A percentile compares a stretch with the other conserved stretches of the same genome.
Conservation (phyloP, 352 stramenopile genomes). For the Thraustochytrium striatum region DNA sequence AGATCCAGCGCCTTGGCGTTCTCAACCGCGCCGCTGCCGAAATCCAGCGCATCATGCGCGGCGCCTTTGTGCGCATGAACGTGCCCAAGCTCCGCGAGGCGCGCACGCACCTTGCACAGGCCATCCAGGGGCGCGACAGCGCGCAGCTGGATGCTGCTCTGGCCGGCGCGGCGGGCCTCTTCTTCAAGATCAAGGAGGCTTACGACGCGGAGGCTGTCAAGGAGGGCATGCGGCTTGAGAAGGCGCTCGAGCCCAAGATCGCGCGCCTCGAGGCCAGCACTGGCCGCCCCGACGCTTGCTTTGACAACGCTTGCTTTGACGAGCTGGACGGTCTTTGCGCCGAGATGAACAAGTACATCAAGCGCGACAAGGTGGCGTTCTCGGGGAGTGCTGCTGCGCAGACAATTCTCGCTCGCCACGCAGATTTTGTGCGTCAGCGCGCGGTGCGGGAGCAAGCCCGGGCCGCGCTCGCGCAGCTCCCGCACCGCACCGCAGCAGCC, state of each 20-base stretch:
- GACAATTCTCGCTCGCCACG: not conserved
- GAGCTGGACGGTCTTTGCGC: not conserved
- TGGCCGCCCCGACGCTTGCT: not conserved
- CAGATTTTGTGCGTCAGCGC: not conserved
- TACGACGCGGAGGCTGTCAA: slow-evolving; percentile 46
- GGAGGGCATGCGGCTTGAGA: slow-evolving; percentile 16
- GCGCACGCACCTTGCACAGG: not conserved
- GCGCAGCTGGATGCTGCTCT: slow-evolving; percentile 1
- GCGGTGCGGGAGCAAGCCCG: not conserved
- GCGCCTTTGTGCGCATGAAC: slow-evolving; percentile 36
- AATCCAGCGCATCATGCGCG: slow-evolving; percentile 52
- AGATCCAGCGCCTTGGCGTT: slow-evolving; percentile 53
- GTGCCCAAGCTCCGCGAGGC: slow-evolving; percentile 12
- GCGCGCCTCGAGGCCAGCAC: not conserved
- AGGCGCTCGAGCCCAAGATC: slow-evolving; percentile 20
- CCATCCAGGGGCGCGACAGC: not conserved
- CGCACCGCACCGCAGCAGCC: not conserved
- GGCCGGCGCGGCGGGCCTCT: not conserved
- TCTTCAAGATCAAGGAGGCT: slow-evolving; percentile 46
- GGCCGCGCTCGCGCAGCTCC: not conserved
- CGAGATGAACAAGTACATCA: slow-evolving; percentile 29
- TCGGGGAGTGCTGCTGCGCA: not conserved
- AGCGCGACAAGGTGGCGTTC: slow-evolving; percentile 20
- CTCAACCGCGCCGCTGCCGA: slow-evolving; percentile 50
- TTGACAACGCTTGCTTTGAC: slow-evolving; percentile 21